Evolutionary conservation across 2,329 filamentous ascomycete species (phyloP).

Genomic region (Microsporum ferrugineum): DNA sequence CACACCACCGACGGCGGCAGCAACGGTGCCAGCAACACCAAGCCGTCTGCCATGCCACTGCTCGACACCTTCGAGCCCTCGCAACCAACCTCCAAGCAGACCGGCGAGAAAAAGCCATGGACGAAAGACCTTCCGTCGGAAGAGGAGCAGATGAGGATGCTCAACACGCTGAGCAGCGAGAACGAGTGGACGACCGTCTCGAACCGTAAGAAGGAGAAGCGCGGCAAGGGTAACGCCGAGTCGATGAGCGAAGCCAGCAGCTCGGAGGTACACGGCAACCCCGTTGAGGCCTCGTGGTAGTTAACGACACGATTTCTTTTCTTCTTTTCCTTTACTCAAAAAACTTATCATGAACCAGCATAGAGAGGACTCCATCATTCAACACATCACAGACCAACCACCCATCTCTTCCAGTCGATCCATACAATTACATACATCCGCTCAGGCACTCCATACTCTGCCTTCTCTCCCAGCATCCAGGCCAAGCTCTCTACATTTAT

Average conservation of each 20-base stretch:
- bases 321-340: background rate
- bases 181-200: constrained; percentile 52
- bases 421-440: background rate
- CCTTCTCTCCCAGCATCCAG: background rate
- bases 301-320: background rate
- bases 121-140: constrained; percentile 44
- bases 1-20: constrained; percentile 15
- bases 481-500: background rate
- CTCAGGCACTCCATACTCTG: background rate
- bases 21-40: constrained; percentile 6
- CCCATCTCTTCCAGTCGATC: background rate
- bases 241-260: constrained; percentile 34
- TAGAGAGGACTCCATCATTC: background rate
- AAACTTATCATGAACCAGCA: background rate
- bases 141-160: constrained; percentile 48
- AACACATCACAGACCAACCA: background rate
- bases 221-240: constrained; percentile 34
- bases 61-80: constrained; percentile 35
- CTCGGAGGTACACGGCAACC: constrained; percentile 3
- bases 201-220: constrained; percentile 47
- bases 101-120: constrained; percentile 22
- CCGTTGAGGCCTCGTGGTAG: background rate
- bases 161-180: constrained; percentile 37
- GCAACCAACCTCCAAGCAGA: constrained; percentile 9
- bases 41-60: constrained; percentile 16